Evolutionary conservation across 371 early-diverging fungal genomes (phyloP), one percentile per base, ranked within the genome.

Genomic region (Mucor indicus): DNA sequence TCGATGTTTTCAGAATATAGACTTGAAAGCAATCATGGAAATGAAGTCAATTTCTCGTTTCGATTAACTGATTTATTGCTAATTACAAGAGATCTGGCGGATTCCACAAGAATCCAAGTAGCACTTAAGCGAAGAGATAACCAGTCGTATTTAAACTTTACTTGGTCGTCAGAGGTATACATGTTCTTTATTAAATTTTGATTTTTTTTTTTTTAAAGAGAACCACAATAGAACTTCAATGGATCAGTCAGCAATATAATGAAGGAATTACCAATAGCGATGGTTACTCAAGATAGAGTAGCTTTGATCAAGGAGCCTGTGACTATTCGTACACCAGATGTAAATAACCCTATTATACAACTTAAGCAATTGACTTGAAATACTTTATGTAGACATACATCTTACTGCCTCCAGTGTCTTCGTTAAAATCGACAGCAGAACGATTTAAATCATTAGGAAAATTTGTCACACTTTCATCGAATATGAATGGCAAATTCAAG

Each of bases 401-500:
- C 23, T 44, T 80, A 12, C 39, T 81, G 32, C 84, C 84, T 13
- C 60, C 67, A 13, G 39, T 81, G 7, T 8, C 44, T 30, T 42
- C 50, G 3, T 46, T 84, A 6, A 61, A 64, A 48, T 56, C 50
- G 1, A 58, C 72, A 32, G 72, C 72, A 15, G 76, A 76, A 16
- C 54, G 78, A 9, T 55, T 81, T 19, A 78, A 73, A 39, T 44
- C 67, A 6, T 40, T 83, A 9, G 49, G 67, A 17, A 64, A 67
- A n/a, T 68, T 54, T 21, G 13, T 81, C n/a, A 64, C 56, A 1
- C 30, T 84, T 8, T 60, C 75, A 7, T 83, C 80, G 23, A 84
- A 84, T 49, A 77, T 80, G 79, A 50, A 48, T 13, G 83, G 83
- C 12, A 69, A 65, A 15, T 72, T 82, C 43, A 66, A 61, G 23